phyloP scores from a whole-genome alignment of 2,329 filamentous ascomycete species.

The Aspergillus oerlinghausenensis region DNA sequence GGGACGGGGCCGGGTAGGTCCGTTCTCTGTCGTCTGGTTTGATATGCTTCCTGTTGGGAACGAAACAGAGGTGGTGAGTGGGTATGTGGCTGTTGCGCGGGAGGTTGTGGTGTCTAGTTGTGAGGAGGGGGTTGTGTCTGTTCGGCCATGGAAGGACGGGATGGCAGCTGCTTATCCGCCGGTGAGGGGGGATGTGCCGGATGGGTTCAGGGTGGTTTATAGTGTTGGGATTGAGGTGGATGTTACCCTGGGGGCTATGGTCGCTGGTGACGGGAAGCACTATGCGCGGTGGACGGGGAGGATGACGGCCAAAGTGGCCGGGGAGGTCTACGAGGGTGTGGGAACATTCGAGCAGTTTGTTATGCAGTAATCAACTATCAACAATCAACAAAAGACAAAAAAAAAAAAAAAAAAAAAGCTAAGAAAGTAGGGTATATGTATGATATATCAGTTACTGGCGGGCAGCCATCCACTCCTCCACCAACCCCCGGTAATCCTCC shows the following conservation, averaged over 20 bases:
- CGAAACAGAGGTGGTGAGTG: constrained; percentile 20
- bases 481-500: constrained; percentile 39
- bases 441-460: too few species aligned
- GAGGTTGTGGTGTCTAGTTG: constrained; percentile 25
- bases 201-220: constrained; percentile 1
- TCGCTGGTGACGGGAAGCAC: constrained; percentile 12
- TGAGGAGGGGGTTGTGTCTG: not conserved
- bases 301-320: constrained; percentile 8
- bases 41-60: constrained; percentile 24
- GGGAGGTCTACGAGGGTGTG: constrained; percentile 10
- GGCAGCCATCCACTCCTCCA: constrained; percentile 35
- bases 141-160: constrained; percentile 11
- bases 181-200: constrained; percentile 11
- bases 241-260: constrained; percentile 6
- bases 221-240: constrained; percentile 8
- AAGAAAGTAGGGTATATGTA: not conserved
- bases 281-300: constrained; percentile 23
- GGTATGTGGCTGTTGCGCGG: constrained; percentile 30
- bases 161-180: not conserved
- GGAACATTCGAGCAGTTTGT: constrained; percentile 24
- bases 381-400: too few species aligned
- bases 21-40: constrained; percentile 45
- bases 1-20: constrained; percentile 42
- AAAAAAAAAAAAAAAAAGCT: not conserved
- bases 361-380: not conserved